Conservation (phyloP, 257 asterid species). For the Leptodermis oblonga region DNA sequence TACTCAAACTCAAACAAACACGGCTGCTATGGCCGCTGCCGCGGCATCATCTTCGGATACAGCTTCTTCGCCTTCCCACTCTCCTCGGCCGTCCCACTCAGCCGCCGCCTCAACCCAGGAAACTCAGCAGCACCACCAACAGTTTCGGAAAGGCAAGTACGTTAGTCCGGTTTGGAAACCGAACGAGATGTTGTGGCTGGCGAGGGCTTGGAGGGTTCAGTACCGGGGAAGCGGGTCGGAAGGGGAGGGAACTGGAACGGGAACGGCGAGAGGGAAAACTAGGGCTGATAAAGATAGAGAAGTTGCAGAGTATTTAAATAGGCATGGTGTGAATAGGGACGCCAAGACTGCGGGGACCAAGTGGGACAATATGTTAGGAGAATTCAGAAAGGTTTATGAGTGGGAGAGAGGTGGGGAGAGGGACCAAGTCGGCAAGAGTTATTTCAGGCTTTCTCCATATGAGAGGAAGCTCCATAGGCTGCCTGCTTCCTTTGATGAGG, state of each 20-base stretch:
- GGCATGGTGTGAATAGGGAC: conserved; percentile 39
- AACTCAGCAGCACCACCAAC: conserved; percentile 33
- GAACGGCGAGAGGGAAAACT: conserved; percentile 35
- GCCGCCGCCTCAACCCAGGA: conserved; percentile 30
- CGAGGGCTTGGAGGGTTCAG: conserved; percentile 48
- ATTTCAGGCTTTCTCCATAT: conserved; percentile 42
- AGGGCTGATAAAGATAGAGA: conserved; percentile 47
- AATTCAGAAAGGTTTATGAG: conserved; percentile 46
- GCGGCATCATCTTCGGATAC: conserved; percentile 38
- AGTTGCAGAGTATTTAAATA: conserved; percentile 39
- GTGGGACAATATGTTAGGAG: conserved; percentile 55
- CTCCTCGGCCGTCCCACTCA: conserved; percentile 36
- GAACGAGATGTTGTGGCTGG: conserved; percentile 49
- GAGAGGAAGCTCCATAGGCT: conserved; percentile 44
- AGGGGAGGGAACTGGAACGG: background rate
- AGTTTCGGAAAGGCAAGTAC: conserved; percentile 41
- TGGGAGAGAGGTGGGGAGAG: conserved; percentile 50
- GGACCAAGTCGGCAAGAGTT: conserved; percentile 42
- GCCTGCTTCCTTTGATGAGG: conserved; percentile 54
- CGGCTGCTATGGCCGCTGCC: conserved; percentile 1
- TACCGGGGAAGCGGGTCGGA: conserved; percentile 28
- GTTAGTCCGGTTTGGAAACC: conserved; percentile 58
- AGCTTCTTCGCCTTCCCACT: conserved; percentile 34
- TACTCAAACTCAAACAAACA: conserved; percentile 13
- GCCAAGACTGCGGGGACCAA: conserved; percentile 52